A percentile compares a stretch with the other conserved stretches of the same genome.
Conservation (phyloP, 139 green algal species). For the Mesotaenium endlicherianum region DNA sequence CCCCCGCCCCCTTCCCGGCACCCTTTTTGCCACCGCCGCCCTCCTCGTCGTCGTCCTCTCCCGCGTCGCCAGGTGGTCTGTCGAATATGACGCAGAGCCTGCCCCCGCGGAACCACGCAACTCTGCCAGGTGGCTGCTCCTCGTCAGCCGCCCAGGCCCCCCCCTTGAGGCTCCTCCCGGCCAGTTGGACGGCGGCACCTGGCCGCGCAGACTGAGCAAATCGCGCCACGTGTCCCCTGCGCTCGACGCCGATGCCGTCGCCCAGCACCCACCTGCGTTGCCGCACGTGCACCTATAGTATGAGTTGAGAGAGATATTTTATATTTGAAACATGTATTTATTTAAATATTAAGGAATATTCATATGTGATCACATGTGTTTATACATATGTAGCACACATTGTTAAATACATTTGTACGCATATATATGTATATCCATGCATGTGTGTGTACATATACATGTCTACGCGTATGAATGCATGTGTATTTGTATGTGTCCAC, state of each 20-base stretch:
- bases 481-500: no score
- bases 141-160: neutral
- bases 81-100: constrained; percentile 43
- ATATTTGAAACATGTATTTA: neutral
- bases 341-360: neutral
- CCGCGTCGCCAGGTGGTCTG: constrained; percentile 1
- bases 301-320: neutral
- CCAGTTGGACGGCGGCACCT: constrained; percentile 24
- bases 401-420: neutral
- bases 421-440: neutral
- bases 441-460: neutral
- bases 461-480: no score
- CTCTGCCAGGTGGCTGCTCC: constrained; percentile 17
- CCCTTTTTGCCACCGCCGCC: constrained; percentile 1
- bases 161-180: neutral
- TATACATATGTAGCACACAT: no score
- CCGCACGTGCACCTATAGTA: neutral
- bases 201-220: constrained; percentile 39
- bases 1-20: neutral
- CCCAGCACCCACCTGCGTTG: constrained; percentile 32
- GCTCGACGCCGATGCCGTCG: neutral
- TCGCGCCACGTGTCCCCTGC: neutral
- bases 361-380: no score
- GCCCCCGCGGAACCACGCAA: constrained; percentile 12
- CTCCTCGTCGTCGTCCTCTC: constrained; percentile 21